Evolutionary conservation across 2,329 filamentous ascomycete genomes (phyloP).

Genomic region (Mycocentrospora acerina): DNA sequence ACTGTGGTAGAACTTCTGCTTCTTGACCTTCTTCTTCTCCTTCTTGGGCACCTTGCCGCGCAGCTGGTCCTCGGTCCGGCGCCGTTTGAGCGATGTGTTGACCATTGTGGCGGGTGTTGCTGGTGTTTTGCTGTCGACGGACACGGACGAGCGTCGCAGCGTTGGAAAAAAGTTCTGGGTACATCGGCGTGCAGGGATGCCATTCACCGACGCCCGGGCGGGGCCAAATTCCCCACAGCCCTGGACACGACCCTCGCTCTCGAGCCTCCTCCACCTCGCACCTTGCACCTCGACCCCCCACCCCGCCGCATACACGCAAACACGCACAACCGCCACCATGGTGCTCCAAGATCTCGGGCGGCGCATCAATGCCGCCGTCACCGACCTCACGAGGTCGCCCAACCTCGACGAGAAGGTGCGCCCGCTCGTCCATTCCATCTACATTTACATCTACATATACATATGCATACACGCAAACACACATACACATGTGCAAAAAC

Average conservation of each 20-base stretch:
- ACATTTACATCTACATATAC: too few relatives aligned
- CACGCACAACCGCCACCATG: conserved; percentile 57
- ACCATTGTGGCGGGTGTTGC: conserved; percentile 32
- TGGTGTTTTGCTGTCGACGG: conserved; percentile 2
- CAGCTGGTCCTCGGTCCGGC: conserved; percentile 62
- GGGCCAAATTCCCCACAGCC: conserved; percentile 19
- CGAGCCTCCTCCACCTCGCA: conserved; percentile 3
- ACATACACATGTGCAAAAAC: too few relatives aligned
- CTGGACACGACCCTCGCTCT: conserved; percentile 19
- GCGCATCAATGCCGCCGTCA: conserved; percentile 96
- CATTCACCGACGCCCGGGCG: conserved; percentile 34
- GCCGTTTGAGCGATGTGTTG: conserved; percentile 52
- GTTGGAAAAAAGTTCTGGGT: conserved; percentile 28
- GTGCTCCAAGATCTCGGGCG: conserved; percentile 98
- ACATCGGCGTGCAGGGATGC: conserved; percentile 22
- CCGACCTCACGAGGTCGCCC: conserved; percentile 84
- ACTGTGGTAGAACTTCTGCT: conserved; percentile 65
- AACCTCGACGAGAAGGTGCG: conserved; percentile 98
- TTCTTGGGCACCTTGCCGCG: conserved; percentile 55
- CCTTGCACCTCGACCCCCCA: conserved; percentile 4
- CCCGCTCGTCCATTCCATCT: too few relatives aligned
- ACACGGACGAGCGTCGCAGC: conserved; percentile 1
- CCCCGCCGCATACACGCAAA: conserved; percentile 4
- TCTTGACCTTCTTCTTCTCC: conserved; percentile 61
- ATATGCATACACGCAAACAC: too few relatives aligned